These are phyloP conservation scores for Synchytrium microbalum DNA, from an alignment of 371 early-diverging fungal genomes.

Conservation along the genomic window DNA sequence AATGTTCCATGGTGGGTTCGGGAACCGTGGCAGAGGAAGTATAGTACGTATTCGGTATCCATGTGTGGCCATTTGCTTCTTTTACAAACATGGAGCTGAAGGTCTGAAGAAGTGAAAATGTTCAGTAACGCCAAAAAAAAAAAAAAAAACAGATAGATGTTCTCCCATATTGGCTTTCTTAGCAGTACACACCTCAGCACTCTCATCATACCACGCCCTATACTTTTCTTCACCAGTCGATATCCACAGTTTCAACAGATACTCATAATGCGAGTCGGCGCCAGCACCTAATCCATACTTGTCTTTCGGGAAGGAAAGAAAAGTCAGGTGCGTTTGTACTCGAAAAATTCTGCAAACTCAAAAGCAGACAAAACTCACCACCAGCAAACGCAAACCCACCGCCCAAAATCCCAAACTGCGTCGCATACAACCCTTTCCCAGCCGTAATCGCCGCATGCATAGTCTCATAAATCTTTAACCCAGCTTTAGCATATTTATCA, in stretches of 20 bases:
- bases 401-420: background rate
- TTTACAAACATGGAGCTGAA: constrained; percentile 8
- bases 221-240: constrained; percentile 43
- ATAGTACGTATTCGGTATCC: background rate
- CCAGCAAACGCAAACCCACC: background rate
- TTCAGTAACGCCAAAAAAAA: background rate
- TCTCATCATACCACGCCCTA: constrained; percentile 43
- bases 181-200: constrained; percentile 30
- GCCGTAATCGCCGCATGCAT: background rate
- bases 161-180: background rate
- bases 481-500: constrained; percentile 47
- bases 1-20: constrained; percentile 39
- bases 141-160: background rate
- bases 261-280: constrained; percentile 46
- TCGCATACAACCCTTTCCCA: background rate
- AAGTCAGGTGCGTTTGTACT: background rate
- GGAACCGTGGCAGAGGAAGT: background rate
- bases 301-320: constrained; percentile 5
- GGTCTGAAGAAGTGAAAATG: constrained; percentile 1
- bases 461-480: constrained; percentile 11
- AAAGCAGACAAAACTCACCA: background rate
- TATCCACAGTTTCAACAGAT: constrained; percentile 64
- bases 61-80: constrained; percentile 39
- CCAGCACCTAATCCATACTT: constrained; percentile 26
- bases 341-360: too few species aligned